phyloP scores from a whole-genome alignment of 768 basidiomycete genomes.

The Naganishia kalamii region DNA sequence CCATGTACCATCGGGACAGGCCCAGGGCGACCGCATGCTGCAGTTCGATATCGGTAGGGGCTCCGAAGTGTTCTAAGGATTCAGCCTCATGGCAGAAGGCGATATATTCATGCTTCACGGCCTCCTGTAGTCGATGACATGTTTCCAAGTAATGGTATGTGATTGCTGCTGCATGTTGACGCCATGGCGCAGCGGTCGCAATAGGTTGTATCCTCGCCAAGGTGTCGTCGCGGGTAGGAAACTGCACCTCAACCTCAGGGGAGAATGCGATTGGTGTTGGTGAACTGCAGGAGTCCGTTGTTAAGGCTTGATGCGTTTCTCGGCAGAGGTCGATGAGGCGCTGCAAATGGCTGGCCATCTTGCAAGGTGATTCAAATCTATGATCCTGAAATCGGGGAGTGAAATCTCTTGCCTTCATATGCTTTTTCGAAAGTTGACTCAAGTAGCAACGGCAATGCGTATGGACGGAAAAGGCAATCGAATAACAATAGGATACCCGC shows the following conservation, averaged over 20 bases:
- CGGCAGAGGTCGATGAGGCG: not conserved
- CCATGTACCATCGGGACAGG: not conserved
- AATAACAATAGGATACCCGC: no score
- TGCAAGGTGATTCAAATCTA: no score
- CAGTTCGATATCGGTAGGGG: not conserved
- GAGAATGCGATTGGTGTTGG: not conserved
- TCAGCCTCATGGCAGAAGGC: not conserved
- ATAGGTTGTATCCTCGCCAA: not conserved
- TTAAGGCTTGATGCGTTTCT: no score
- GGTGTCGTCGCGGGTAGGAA: not conserved
- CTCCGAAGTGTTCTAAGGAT: not conserved
- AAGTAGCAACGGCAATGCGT: no score
- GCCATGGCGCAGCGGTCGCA: no score
- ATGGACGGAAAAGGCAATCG: no score
- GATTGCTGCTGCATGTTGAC: not conserved
- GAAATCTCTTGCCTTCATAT: no score
- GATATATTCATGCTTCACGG: not conserved
- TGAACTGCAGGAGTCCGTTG: no score
- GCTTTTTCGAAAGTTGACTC: no score
- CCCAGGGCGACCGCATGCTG: not conserved
- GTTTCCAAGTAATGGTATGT: not conserved
- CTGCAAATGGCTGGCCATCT: no score
- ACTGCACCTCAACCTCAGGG: not conserved
- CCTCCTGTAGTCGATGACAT: not conserved
- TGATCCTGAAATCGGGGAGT: no score